Evolutionary conservation across 768 basidiomycete species (phyloP).

Genomic region (Pleurotus djamor): DNA sequence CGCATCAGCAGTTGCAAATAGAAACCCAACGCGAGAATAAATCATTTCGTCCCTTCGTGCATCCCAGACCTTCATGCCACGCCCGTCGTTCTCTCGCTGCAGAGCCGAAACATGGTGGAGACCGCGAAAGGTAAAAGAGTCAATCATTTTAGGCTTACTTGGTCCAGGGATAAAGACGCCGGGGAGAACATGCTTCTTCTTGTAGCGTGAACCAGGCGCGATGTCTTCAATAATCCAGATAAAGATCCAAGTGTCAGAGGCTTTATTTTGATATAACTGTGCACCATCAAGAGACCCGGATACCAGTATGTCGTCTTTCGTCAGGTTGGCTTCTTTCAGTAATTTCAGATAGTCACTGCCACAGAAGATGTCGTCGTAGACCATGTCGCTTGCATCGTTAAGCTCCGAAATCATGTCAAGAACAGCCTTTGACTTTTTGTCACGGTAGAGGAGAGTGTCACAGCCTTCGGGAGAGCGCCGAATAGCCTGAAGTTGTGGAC

Average conservation of each 20-base stretch:
- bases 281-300: conserved; percentile 36
- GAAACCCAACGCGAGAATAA: conserved; percentile 18
- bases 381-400: background rate
- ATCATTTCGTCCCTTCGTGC: conserved; percentile 12
- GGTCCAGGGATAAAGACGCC: conserved; percentile 31
- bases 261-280: conserved; percentile 35
- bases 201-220: conserved; percentile 23
- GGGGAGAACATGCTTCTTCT: conserved; percentile 26
- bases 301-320: conserved; percentile 24
- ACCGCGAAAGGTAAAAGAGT: conserved; percentile 31
- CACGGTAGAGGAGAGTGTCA: conserved; percentile 22
- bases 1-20: conserved; percentile 25
- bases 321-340: conserved; percentile 17
- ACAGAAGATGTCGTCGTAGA: conserved; percentile 26
- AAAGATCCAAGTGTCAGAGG: conserved; percentile 27
- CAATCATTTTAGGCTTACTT: conserved; percentile 28
- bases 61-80: conserved; percentile 17
- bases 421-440: conserved; percentile 16
- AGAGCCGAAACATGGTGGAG: conserved; percentile 28
- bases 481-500: conserved; percentile 41
- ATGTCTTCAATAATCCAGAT: conserved; percentile 36
- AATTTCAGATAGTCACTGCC: conserved; percentile 25
- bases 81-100: conserved; percentile 14
- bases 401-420: conserved; percentile 9
- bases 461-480: conserved; percentile 20